Base-by-base conservation (phyloP, 768 basidiomycete species). In the Boletus huronensis region DNA sequence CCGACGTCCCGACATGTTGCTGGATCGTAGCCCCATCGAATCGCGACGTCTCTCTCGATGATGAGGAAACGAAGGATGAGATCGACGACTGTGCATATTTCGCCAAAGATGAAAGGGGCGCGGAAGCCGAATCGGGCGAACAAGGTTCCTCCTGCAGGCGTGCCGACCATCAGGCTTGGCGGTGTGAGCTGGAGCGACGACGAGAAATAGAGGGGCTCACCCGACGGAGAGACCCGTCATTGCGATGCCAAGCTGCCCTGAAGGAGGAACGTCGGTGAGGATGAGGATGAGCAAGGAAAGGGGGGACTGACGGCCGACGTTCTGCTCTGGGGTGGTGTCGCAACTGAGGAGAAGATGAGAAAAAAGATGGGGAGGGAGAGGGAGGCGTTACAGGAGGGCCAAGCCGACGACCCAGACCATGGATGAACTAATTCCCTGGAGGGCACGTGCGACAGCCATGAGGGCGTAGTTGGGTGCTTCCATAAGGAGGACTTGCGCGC, bases 401-500 rank as follows among this genome's bases (percentile, higher is more conserved):
- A 85, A 60, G 2, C 84, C 84, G 19, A 84, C 79, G 0, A 82
- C 75, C 83, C 83, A 85, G 9, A 86, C 74, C 66, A 83, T 74
- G 6, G 83, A 79, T 0, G 83, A 83, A 16, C 80, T 79, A 10
- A 82, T 66, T 5, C 84, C 84, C 65, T 85, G 84, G 26, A 84
- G 45, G n/a, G 78, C 62, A 31, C 85, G 79, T 8, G 84, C 82
- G 35, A 84, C 31, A 14, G 75, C 78, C 82, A 87, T 83, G 13
- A 83, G 66, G 51, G 77, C 60, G 58, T 79, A 85, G 36, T 71
- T 77, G 3, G 77, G 79, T 0, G 83, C 82, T 58, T 83, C 80
- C 83, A 85, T 84, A 11, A 87, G 71, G 70, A 85, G 74, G 17
- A 84, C 64, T 66, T 83, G 82, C 2, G 82, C 80, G 6, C 73